Conservation (phyloP, 306 rosid genomes). For the Malus domestica region ASM211411v1 NC_041801.1:13348501-13349000, state of each 20-base stretch:
- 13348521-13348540: not conserved
- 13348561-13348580: not conserved
- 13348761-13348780: not conserved
- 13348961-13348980: not conserved
- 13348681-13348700: not conserved
- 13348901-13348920: not conserved
- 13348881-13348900: not conserved
- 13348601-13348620: not conserved
- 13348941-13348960: not conserved
- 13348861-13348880: constrained; percentile 25
- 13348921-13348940: not conserved
- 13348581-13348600: not conserved
- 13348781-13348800: constrained; percentile 25
- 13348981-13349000: not conserved
- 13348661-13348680: not conserved
- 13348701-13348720: not conserved
- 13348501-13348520: not conserved
- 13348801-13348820: constrained; percentile 20
- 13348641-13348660: not conserved
- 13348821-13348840: constrained; percentile 20
- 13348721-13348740: not conserved
- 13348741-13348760: not conserved
- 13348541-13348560: not conserved
- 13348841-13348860: constrained; percentile 21
- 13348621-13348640: not conserved